Base-by-base conservation (phyloP, 2,329 filamentous ascomycete species). In the Diaporthe sp. region DNA sequence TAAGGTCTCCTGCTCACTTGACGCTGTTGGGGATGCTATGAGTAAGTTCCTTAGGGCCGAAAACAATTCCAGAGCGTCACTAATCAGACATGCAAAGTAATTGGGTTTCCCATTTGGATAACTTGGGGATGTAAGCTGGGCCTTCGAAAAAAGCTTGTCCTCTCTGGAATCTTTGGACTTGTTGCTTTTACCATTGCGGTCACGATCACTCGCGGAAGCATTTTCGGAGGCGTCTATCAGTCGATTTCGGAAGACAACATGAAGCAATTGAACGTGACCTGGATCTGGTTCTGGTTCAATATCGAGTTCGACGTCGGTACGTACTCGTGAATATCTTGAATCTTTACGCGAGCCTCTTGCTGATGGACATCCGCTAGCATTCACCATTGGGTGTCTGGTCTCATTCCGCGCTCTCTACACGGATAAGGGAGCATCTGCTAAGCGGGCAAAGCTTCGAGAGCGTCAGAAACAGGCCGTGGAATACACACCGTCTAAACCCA, bases 211-310 rank as follows among this genome's bases (percentile, higher is more conserved):
- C 76, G 78, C 15, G 78, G 77, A n/a, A 79, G 61, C 51, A 62
- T 78, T 17, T 78, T 77, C 53, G 51, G 73, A 17, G 28, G 72
- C 2, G 57, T 74, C 25, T 78, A 78, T 62, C 42, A 76, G 62
- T 55, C 55, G 25, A 57, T 65, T 25, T 39, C 58, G 4, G 69
- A 61, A 6, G 31, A 39, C 67, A 28, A 42, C 19, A 28, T 19
- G 31, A 39, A 61, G 19, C 25, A 59, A 17, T 10, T 61, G 8
- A 72, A 72, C 39, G 17, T 61, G 28, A 53, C 75, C 4, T 79
- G 75, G 74, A 49, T 75, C 22, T 70, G 55, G 70, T 79, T 79
- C 49, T 79, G 78, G 78, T 77, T 77, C 57, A 71, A 61, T 31
- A 46, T 75, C 37, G 76, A 79, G 46, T 77, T 74, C 57, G 58